phyloP scores from a whole-genome alignment of 805 yeast genomes.

The Cyberlindnera xishuangbannaensis region DNA sequence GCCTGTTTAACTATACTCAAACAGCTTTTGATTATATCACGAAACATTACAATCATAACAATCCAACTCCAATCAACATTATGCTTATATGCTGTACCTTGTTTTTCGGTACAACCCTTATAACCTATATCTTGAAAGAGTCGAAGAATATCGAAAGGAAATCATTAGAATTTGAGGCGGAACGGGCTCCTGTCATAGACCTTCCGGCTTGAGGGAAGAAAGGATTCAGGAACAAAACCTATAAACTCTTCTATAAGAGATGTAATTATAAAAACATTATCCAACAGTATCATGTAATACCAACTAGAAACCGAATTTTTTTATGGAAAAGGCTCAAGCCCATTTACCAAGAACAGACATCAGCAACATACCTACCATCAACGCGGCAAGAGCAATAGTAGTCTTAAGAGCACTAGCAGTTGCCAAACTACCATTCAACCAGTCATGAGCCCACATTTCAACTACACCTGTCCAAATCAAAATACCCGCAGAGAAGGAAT shows the following conservation, averaged over 20 bases:
- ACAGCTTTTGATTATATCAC: conserved; percentile 65
- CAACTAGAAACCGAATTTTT: not conserved
- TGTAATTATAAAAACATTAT: not conserved
- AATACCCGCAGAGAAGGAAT: too few relatives aligned
- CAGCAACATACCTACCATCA: not conserved
- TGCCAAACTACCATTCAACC: too few relatives aligned
- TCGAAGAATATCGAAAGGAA: conserved; percentile 40
- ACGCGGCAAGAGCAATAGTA: not conserved
- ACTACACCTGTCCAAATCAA: too few relatives aligned
- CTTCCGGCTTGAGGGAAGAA: conserved; percentile 32
- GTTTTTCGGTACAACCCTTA: conserved; percentile 27
- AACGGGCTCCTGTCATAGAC: conserved; percentile 43
- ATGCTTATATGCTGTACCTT: conserved; percentile 49
- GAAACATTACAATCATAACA: conserved; percentile 58
- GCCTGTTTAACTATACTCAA: conserved; percentile 72
- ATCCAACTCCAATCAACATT: conserved; percentile 76
- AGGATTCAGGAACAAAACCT: too few relatives aligned
- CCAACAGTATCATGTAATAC: not conserved
- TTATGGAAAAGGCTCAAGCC: too few relatives aligned
- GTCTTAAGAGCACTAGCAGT: not conserved
- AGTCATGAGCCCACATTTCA: too few relatives aligned
- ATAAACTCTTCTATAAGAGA: not conserved
- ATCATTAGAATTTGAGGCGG: conserved; percentile 58
- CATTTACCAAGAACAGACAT: too few relatives aligned
- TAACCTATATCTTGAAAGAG: conserved; percentile 29